Evolutionary conservation across 306 rosid genomes (phyloP).

Genomic region (Quercus aquifolioides): DNA sequence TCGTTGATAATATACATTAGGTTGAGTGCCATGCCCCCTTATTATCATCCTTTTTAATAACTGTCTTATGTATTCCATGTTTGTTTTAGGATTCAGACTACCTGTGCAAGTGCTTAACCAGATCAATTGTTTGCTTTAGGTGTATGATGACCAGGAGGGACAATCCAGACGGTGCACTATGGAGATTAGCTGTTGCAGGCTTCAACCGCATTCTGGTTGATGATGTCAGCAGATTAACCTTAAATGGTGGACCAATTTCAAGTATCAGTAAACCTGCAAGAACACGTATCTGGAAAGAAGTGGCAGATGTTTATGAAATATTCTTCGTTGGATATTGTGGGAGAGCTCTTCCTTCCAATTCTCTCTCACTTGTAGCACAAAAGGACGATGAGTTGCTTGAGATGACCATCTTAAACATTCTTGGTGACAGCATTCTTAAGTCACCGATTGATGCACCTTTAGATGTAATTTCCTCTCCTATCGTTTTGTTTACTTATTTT

Average conservation of each 20-base stretch:
- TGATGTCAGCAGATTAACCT: constrained; percentile 43
- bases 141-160: constrained; percentile 98
- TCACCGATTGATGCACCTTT: constrained; percentile 68
- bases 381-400: constrained; percentile 86
- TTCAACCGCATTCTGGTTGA: constrained; percentile 68
- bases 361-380: constrained; percentile 59
- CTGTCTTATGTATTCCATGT: constrained; percentile 5
- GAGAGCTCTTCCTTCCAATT: constrained; percentile 80
- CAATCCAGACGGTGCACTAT: constrained; percentile 77
- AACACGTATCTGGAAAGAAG: constrained; percentile 90
- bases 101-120: constrained; percentile 12
- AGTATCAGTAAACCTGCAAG: constrained; percentile 62
- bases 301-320: constrained; percentile 88
- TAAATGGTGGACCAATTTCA: constrained; percentile 38
- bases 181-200: constrained; percentile 86
- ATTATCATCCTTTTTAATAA: neutral
- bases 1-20: neutral
- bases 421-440: constrained; percentile 81
- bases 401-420: constrained; percentile 65
- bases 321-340: constrained; percentile 97
- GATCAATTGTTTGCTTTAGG: constrained; percentile 39
- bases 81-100: neutral
- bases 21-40: neutral
- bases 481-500: too few relatives aligned
- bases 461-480: constrained; percentile 59